Conservation (phyloP, 116 monocot species). For the Papilionanthe hybrid region DNA sequence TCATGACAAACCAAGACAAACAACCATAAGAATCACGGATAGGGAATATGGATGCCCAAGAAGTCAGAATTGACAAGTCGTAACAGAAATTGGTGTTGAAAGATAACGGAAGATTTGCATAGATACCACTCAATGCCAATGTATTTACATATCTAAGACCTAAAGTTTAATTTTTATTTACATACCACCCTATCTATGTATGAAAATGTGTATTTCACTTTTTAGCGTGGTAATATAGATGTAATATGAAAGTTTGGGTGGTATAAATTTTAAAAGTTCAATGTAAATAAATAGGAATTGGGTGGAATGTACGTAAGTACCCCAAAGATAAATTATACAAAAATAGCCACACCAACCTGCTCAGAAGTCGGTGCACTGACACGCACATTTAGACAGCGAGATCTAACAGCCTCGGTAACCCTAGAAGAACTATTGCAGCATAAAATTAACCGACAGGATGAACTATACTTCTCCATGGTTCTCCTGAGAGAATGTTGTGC, state of each 20-base stretch:
- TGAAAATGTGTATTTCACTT: no score
- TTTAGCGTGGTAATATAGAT: no score
- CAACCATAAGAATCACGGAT: neutral
- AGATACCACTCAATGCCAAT: no score
- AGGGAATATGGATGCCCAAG: neutral
- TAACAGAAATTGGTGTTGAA: neutral
- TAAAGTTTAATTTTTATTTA: no score
- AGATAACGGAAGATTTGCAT: neutral
- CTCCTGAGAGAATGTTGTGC: slow-evolving; percentile 97
- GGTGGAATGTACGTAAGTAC: no score
- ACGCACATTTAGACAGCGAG: slow-evolving; percentile 84
- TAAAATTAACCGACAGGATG: slow-evolving; percentile 85
- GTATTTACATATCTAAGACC: no score
- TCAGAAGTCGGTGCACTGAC: slow-evolving; percentile 81
- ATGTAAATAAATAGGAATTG: no score
- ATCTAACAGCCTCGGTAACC: slow-evolving; percentile 93
- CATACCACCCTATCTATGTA: no score
- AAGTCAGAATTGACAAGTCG: neutral
- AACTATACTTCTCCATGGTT: slow-evolving; percentile 97
- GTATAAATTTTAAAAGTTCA: no score
- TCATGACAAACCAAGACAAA: neutral
- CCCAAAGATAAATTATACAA: neutral
- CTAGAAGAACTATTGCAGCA: slow-evolving; percentile 98
- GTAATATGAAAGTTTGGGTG: no score
- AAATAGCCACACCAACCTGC: slow-evolving; percentile 36